Conservation (phyloP, 2,329 filamentous ascomycete species). For the Hypomyces perniciosus region DNA sequence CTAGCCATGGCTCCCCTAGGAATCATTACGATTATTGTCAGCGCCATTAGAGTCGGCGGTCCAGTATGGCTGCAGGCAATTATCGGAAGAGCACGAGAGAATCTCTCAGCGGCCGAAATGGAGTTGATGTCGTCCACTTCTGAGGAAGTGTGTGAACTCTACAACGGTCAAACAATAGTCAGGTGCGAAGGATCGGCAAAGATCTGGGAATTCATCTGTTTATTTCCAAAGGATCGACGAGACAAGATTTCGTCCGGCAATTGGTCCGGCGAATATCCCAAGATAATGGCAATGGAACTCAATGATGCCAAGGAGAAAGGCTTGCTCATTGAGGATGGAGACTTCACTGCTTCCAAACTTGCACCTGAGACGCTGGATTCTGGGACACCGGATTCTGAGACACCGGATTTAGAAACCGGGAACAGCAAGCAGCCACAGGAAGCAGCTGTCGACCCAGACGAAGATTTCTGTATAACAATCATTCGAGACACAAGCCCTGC, state of each 20-base stretch:
- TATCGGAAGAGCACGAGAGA: conserved; percentile 40
- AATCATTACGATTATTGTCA: conserved; percentile 37
- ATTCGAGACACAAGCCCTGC: not conserved
- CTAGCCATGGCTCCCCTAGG: conserved; percentile 42
- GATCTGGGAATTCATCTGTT: conserved; percentile 16
- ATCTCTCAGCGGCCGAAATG: conserved; percentile 31
- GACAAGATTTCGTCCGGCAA: not conserved
- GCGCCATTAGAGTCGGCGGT: conserved; percentile 40
- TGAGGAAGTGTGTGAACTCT: conserved; percentile 38
- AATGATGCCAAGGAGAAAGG: not conserved
- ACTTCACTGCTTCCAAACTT: too few relatives aligned
- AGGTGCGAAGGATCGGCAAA: conserved; percentile 15
- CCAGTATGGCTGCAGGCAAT: conserved; percentile 36
- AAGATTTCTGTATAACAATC: not conserved
- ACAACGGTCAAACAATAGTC: conserved; percentile 34
- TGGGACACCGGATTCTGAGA: not conserved
- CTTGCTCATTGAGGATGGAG: too few relatives aligned
- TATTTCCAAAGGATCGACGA: not conserved
- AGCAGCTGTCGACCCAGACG: not conserved
- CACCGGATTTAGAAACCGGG: not conserved
- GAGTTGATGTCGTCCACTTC: conserved; percentile 43
- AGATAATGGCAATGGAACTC: not conserved
- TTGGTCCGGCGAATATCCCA: not conserved
- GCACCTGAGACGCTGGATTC: too few relatives aligned
- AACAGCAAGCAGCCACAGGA: not conserved